Evolutionary conservation across 176 grass and related monocot species (phyloP).

Genomic region (Hyparrhenia diplandra): DNA sequence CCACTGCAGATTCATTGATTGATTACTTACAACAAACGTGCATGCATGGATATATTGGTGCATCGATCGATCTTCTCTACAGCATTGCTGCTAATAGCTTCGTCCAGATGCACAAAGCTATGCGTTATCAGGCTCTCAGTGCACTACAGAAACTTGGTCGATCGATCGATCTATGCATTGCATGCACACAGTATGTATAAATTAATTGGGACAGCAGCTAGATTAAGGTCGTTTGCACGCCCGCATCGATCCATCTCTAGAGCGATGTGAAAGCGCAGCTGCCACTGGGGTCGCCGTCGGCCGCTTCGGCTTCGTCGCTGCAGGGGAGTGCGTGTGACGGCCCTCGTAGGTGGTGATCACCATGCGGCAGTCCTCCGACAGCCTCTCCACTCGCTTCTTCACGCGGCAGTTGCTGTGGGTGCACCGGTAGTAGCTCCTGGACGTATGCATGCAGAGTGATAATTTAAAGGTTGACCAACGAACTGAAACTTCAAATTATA

Average conservation of each 20-base stretch:
- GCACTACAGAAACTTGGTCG: no score
- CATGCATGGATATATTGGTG: no score
- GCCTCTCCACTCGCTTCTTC: constrained; percentile 93
- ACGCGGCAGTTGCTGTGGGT: constrained; percentile 94
- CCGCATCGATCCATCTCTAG: constrained; percentile 12
- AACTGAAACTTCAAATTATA: neutral
- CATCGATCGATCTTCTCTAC: no score
- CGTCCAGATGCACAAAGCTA: no score
- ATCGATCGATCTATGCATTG: no score
- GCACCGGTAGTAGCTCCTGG: constrained; percentile 96
- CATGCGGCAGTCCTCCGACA: constrained; percentile 94
- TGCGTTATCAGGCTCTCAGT: no score
- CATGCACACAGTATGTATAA: no score
- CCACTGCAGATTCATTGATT: neutral
- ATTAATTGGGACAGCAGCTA: no score
- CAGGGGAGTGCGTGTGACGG: constrained; percentile 78
- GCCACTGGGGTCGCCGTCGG: constrained; percentile 45
- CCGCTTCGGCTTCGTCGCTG: constrained; percentile 49
- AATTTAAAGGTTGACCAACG: neutral
- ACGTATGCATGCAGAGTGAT: no score
- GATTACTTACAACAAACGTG: neutral
- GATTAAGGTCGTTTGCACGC: no score
- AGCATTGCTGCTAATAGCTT: no score
- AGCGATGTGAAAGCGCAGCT: constrained; percentile 70
- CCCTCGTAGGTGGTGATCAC: constrained; percentile 98